A percentile compares a stretch with the other conserved stretches of the same genome.
phyloP scores from a whole-genome alignment of 129 eudicot genomes.

The Artemisia annua region DNA sequence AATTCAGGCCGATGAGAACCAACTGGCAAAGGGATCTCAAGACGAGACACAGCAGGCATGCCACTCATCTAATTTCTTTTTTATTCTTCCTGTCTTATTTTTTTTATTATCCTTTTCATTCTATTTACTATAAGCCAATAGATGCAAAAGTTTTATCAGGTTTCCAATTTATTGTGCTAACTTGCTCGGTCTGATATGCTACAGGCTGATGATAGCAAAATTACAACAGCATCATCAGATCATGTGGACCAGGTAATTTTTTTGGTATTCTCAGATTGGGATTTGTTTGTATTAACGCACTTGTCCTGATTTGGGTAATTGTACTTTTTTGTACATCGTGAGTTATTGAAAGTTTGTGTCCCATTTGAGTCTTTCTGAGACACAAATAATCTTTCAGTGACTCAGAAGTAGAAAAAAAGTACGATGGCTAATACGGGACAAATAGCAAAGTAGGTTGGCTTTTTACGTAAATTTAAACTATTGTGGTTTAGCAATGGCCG shows the following conservation, averaged over 20 bases:
- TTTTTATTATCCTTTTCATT: background rate
- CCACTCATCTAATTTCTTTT: background rate
- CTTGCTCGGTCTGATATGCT: background rate
- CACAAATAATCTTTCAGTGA: no score
- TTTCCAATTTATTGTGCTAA: background rate
- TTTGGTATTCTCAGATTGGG: background rate
- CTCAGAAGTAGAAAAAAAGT: no score
- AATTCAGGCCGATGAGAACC: slow-evolving; percentile 39
- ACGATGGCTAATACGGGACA: no score
- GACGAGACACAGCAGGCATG: slow-evolving; percentile 51
- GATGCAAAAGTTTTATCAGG: background rate
- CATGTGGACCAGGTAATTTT: slow-evolving; percentile 40
- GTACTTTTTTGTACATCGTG: no score
- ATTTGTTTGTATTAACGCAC: no score
- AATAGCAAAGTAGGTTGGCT: no score
- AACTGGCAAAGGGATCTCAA: slow-evolving; percentile 34
- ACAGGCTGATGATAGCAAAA: slow-evolving; percentile 52
- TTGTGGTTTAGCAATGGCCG: no score
- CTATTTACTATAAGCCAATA: background rate
- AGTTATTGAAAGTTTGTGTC: no score
- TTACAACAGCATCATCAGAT: slow-evolving; percentile 41
- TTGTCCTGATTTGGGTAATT: no score
- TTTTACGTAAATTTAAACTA: no score
- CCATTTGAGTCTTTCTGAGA: no score
- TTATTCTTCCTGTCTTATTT: background rate